phyloP scores from a whole-genome alignment of 1,284 basidiomycete genomes.

The Cerioporus squamosus region DNA sequence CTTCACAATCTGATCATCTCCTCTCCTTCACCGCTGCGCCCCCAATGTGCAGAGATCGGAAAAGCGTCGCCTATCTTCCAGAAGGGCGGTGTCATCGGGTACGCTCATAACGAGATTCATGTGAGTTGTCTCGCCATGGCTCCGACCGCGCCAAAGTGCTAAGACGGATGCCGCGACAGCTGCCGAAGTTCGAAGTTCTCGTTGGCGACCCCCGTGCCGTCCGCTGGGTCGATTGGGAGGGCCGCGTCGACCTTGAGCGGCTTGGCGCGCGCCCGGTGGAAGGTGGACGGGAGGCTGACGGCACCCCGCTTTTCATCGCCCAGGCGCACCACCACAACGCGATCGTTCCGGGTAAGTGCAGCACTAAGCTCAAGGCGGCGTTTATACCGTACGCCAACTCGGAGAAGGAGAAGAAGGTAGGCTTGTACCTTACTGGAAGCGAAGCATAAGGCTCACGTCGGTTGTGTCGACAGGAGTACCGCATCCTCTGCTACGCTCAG shows the following conservation, averaged over 20 bases:
- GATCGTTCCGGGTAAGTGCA: constrained; percentile 67
- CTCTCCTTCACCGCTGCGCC: neutral
- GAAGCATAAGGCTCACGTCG: neutral
- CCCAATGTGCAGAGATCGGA: constrained; percentile 58
- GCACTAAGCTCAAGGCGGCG: constrained; percentile 57
- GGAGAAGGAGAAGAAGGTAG: constrained; percentile 51
- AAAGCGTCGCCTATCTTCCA: constrained; percentile 60
- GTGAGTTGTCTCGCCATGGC: constrained; percentile 40
- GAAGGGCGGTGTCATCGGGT: constrained; percentile 68
- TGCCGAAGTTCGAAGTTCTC: constrained; percentile 66
- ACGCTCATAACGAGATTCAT: constrained; percentile 57
- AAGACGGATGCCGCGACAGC: constrained; percentile 36
- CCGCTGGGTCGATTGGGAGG: constrained; percentile 58
- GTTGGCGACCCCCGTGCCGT: constrained; percentile 64
- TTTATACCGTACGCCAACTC: constrained; percentile 54
- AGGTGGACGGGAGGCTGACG: constrained; percentile 66
- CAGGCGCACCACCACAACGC: constrained; percentile 56
- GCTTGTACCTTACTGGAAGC: constrained; percentile 10
- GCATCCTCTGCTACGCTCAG: constrained; percentile 45
- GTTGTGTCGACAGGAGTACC: constrained; percentile 37
- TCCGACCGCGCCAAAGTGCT: neutral
- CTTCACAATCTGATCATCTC: constrained; percentile 15
- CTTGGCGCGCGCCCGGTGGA: constrained; percentile 62
- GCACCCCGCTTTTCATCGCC: constrained; percentile 63
- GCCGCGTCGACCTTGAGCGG: constrained; percentile 45